Evolutionary conservation across 352 stramenopile species (phyloP), one percentile per base, ranked within the genome.

Genomic region (Phytophthora melonis): DNA sequence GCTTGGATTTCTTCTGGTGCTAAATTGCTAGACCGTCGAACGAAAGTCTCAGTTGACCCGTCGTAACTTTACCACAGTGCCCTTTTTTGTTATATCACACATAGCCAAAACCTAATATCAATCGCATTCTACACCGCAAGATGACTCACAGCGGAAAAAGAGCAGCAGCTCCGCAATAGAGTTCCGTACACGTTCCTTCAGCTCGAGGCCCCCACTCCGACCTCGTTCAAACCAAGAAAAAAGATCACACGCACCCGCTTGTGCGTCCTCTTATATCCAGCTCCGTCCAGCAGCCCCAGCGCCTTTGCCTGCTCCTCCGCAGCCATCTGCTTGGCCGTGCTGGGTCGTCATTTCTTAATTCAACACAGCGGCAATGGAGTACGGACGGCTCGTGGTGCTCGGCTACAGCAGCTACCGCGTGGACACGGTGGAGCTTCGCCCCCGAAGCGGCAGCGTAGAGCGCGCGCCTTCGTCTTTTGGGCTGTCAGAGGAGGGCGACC

Each of bases 391-490:
- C 49, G 87, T 95, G 5, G 88, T 95, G 74, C 76, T 95, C 16
- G 88, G 88, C 67, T 95, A 95, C 74, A 95, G 86, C 78, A 92
- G 85, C 85, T 95, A 95, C 79, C 85, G 84, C 62, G 84, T 93
- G 34, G 86, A 84, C 52, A 43, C 13, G 36, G 79, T 80, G 63
- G 79, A 80, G 39, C 73, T 43, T 2, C 78, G 66, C 19, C 63
- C 71, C 14, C 72, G 70, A 25, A 83, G 63, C 23, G 67, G 64
- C 3, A 64, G 60, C n/a, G 5, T 52, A 7, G 68, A 77, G 23
- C 21, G 43, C 5, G 47, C 68, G 5, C 69, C 66, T 27, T 63
- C 63, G 23, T 84, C 80, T 1, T 87, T 87, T 45, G 82, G 80
- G 0, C 78, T 82, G n/a, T 59, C 68, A n/a, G 75, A 78, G 53